Conservation (phyloP, 192 early-diverging fungal species). For the Kappamyces sp. region DNA sequence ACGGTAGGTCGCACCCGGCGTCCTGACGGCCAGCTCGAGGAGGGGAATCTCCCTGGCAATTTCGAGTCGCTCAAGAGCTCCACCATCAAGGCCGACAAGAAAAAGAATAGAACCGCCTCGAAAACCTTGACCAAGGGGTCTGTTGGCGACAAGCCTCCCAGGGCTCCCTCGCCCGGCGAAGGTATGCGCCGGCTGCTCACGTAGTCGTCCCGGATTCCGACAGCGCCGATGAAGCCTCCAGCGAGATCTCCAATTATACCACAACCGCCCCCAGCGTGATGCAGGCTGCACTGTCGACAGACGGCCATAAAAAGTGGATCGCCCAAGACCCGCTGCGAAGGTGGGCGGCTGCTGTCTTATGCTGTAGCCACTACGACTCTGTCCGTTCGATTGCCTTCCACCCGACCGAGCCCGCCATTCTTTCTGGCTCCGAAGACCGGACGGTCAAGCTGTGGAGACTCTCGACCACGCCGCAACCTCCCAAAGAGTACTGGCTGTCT, state of each 20-base stretch:
- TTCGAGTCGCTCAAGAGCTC: conserved; percentile 4
- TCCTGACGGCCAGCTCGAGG: too few relatives aligned
- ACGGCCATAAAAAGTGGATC: too few relatives aligned
- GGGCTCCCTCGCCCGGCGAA: too few relatives aligned
- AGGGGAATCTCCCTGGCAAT: conserved; percentile 7
- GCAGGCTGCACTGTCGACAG: too few relatives aligned
- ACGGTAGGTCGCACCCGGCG: neutral
- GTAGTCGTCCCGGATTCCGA: too few relatives aligned
- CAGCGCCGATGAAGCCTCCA: too few relatives aligned
- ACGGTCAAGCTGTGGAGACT: conserved; percentile 76
- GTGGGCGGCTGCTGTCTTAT: neutral
- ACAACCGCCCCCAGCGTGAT: too few relatives aligned
- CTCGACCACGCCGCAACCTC: conserved; percentile 4
- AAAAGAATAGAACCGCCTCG: conserved; percentile 2
- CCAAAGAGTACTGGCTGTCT: neutral
- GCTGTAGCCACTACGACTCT: conserved; percentile 62
- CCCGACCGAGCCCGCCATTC: conserved; percentile 44
- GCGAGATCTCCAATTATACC: too few relatives aligned
- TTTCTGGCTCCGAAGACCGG: conserved; percentile 74
- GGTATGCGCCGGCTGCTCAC: too few relatives aligned
- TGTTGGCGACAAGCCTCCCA: neutral
- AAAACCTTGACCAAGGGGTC: conserved; percentile 8
- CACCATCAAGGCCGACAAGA: conserved; percentile 6
- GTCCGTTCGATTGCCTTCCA: conserved; percentile 60
- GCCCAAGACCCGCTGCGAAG: conserved; percentile 5